A percentile compares a stretch with the other conserved stretches of the same genome.
phyloP scores from a whole-genome alignment of 1,284 basidiomycete genomes.

The Retiboletus fuscus region DNA sequence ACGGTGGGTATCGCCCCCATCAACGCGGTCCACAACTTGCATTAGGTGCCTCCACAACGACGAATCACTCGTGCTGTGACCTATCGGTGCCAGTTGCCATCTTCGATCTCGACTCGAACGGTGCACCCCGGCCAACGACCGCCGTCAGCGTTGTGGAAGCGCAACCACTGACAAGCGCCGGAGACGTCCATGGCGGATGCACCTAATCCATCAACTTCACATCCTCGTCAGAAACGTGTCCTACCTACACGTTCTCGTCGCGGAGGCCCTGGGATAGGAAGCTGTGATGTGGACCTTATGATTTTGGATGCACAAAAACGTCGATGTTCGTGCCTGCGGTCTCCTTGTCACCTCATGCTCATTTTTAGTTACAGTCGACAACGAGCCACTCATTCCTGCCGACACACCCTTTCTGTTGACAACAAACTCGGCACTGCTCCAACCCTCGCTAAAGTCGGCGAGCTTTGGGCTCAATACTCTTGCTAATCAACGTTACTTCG shows the following conservation, averaged over 20 bases:
- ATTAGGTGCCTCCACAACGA: slow-evolving; percentile 27
- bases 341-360: slow-evolving; percentile 35
- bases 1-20: neutral
- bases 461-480: slow-evolving; percentile 63
- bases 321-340: slow-evolving; percentile 68
- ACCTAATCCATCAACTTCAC: slow-evolving; percentile 34
- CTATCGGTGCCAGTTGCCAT: slow-evolving; percentile 11
- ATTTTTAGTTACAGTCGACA: slow-evolving; percentile 66
- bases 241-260: slow-evolving; percentile 83
- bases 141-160: slow-evolving; percentile 21
- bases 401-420: slow-evolving; percentile 75
- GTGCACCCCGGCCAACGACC: slow-evolving; percentile 17
- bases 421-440: slow-evolving; percentile 65
- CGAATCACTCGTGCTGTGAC: slow-evolving; percentile 15
- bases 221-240: slow-evolving; percentile 73
- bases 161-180: slow-evolving; percentile 28
- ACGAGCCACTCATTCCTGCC: slow-evolving; percentile 74
- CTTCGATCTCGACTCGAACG: slow-evolving; percentile 17
- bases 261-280: slow-evolving; percentile 81
- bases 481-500: slow-evolving; percentile 80
- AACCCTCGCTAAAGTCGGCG: slow-evolving; percentile 50
- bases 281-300: slow-evolving; percentile 82
- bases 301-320: slow-evolving; percentile 85
- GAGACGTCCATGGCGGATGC: slow-evolving; percentile 43
- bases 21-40: slow-evolving; percentile 27